These are phyloP conservation scores for Serendipita sp. DNA, from an alignment of 768 basidiomycete genomes.

Conservation along the genomic window DNA sequence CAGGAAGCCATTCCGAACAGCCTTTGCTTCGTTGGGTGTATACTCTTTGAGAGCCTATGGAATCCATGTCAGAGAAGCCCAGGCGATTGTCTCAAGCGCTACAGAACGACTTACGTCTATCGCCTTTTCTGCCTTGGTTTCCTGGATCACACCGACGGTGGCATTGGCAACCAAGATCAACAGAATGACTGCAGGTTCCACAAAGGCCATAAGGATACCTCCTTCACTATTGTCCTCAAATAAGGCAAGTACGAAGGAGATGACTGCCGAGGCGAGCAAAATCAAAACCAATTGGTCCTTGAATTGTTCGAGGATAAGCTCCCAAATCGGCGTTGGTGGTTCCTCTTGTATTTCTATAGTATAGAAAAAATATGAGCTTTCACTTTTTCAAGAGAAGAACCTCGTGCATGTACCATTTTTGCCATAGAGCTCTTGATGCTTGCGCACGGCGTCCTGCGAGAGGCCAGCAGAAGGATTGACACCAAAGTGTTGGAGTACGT, in stretches of 20 bases:
- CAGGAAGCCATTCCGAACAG: slow-evolving; percentile 54
- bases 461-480: slow-evolving; percentile 53
- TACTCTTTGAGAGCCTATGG: slow-evolving; percentile 86
- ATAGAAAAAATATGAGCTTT: background rate
- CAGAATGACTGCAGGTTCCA: slow-evolving; percentile 88
- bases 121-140: slow-evolving; percentile 88
- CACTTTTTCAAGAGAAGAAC: background rate
- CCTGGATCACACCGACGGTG: slow-evolving; percentile 93
- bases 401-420: slow-evolving; percentile 48
- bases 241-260: slow-evolving; percentile 84
- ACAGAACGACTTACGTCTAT: slow-evolving; percentile 62
- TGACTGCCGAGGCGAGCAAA: slow-evolving; percentile 78
- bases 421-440: slow-evolving; percentile 67
- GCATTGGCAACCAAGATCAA: slow-evolving; percentile 94
- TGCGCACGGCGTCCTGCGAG: slow-evolving; percentile 44
- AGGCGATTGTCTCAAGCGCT: background rate
- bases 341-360: slow-evolving; percentile 78
- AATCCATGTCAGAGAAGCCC: background rate
- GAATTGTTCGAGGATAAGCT: slow-evolving; percentile 96
- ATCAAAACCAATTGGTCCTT: slow-evolving; percentile 98
- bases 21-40: slow-evolving; percentile 91
- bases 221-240: slow-evolving; percentile 57
- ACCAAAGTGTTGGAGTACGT: slow-evolving; percentile 56
- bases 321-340: slow-evolving; percentile 78
- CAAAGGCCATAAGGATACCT: slow-evolving; percentile 62